Percentiles rank a stretch among this genome's conserved stretches.
These are phyloP conservation scores for Cryphonectria radicalis DNA, from an alignment of 2,329 filamentous ascomycete genomes.

Conservation along the genomic window DNA sequence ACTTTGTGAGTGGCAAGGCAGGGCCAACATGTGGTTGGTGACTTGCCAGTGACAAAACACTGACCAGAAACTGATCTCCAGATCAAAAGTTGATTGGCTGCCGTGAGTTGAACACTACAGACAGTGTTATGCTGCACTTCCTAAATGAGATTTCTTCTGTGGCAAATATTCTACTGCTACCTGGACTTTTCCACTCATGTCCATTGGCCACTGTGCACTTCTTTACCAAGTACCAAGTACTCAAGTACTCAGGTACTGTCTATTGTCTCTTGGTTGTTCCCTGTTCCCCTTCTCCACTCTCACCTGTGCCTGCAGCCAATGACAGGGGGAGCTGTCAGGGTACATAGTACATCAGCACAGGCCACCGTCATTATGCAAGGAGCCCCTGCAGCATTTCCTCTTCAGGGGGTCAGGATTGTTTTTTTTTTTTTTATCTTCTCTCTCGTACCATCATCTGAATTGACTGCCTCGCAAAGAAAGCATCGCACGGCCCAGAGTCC, in stretches of 20 bases:
- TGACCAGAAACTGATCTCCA: neutral
- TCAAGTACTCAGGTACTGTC: no score
- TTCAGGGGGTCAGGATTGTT: slow-evolving; percentile 7
- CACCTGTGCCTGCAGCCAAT: neutral
- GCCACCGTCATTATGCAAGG: neutral
- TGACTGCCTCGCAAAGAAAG: neutral
- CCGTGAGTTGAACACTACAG: no score
- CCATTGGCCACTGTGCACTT: no score
- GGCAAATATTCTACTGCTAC: no score
- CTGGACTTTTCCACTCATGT: no score
- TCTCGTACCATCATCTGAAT: neutral
- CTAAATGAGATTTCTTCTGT: no score
- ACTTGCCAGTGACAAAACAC: neutral
- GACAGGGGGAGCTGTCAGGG: neutral
- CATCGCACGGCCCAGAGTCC: neutral
- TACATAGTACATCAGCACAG: neutral
- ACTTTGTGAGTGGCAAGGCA: neutral
- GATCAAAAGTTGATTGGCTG: no score
- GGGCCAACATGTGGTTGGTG: neutral
- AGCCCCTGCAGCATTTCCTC: neutral
- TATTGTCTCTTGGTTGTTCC: neutral
- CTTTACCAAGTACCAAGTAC: no score
- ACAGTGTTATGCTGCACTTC: no score
- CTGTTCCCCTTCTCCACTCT: neutral
- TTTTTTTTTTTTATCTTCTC: slow-evolving; percentile 8